A percentile compares a stretch with the other conserved stretches of the same genome.
Evolutionary conservation across 495 filamentous ascomycete genomes (phyloP).

Genomic region (Chlorociboria aeruginascens): DNA sequence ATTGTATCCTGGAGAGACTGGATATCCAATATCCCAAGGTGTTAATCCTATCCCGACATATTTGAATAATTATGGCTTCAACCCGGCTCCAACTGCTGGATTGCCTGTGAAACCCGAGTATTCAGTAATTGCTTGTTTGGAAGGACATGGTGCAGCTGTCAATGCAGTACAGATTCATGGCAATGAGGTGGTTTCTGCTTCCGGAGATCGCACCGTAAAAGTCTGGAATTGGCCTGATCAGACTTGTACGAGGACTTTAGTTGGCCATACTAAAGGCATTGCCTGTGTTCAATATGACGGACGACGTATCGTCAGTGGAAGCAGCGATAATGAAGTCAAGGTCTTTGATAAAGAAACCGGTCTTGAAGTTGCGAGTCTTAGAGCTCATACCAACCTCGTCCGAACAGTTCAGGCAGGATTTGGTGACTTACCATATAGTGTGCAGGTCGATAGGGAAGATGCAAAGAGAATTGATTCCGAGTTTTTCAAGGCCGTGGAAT

Average conservation of each 20-base stretch:
- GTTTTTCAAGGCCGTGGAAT: slow-evolving; percentile 57
- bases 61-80: slow-evolving; percentile 34
- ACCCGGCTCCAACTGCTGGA: slow-evolving; percentile 31
- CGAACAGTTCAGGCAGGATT: slow-evolving; percentile 91
- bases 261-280: slow-evolving; percentile 90
- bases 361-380: slow-evolving; percentile 77
- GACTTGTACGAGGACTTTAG: slow-evolving; percentile 57
- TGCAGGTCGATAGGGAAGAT: slow-evolving; percentile 56
- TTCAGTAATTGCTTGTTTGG: slow-evolving; percentile 63
- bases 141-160: slow-evolving; percentile 81
- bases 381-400: slow-evolving; percentile 71
- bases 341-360: slow-evolving; percentile 80
- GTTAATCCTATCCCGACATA: slow-evolving; percentile 42
- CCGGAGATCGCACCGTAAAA: slow-evolving; percentile 83
- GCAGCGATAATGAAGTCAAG: slow-evolving; percentile 87
- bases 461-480: slow-evolving; percentile 58
- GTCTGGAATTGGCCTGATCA: slow-evolving; percentile 85
- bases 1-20: slow-evolving; percentile 52
- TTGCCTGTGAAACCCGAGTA: slow-evolving; percentile 45
- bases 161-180: slow-evolving; percentile 90
- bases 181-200: slow-evolving; percentile 83
- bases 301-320: slow-evolving; percentile 90
- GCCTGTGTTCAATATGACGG: slow-evolving; percentile 96
- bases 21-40: slow-evolving; percentile 40
- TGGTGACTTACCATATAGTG: slow-evolving; percentile 71